Evolutionary conservation across 495 filamentous ascomycete genomes (phyloP), one percentile per base, ranked within the genome.

Genomic region (Penicillium coffeae): DNA sequence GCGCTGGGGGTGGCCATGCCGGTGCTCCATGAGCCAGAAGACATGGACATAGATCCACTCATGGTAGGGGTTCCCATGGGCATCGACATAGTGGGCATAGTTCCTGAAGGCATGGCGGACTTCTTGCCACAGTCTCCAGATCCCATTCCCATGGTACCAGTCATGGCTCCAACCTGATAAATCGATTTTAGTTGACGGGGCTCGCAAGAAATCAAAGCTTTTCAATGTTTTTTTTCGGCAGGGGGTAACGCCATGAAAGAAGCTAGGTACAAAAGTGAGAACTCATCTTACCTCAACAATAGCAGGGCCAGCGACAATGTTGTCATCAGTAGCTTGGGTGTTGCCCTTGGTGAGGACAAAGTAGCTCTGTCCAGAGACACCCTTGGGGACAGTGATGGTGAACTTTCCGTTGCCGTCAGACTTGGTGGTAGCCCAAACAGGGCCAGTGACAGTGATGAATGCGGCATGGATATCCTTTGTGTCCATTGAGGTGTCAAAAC

Each of bases 381-480:
- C 65, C 13, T 33, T 47, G 21, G 69, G 68, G 21, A 74, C 57
- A 13, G 59, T 68, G 8, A 66, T 57, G 35, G 46, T 54, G 56
- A 67, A 68, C n/a, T 62, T 61, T 16, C 66, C 62, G 37, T 39
- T 25, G 21, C 58, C 56, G 21, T 44, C 44, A 8, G 58, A 47
- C 8, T 50, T 60, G 18, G 60, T 47, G 8, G 56, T 46, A 12
- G 64, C 50, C 38, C 59, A 71, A 33, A 73, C 52, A 3, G 68
- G 65, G 8, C 62, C 69, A 32, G 65, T 72, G 37, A 66, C 62
- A 32, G 69, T 68, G 44, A 69, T 63, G 49, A 72, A 71, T 16
- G 70, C 67, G 19, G 52, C 67, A 18, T 21, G 42, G 10, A 60
- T n/a, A 27, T 42, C 45, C 0, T 8, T 46, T 5, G 42, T 36